phyloP scores from a whole-genome alignment of 805 yeast genomes.

The Yarrowia sp. region DNA sequence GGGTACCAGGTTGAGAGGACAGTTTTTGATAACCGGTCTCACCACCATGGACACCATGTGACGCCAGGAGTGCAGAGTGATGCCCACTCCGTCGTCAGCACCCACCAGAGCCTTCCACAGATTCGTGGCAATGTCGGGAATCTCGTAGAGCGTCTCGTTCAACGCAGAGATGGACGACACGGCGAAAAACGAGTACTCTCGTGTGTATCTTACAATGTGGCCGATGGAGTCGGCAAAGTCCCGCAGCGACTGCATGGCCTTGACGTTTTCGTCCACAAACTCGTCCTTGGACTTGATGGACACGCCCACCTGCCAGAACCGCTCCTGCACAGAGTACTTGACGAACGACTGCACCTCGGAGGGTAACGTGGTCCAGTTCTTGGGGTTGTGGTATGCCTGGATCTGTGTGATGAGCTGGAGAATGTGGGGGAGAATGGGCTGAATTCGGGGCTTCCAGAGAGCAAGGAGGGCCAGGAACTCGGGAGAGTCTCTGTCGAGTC shows the following conservation, averaged over 20 bases:
- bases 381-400: conserved; percentile 92
- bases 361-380: conserved; percentile 85
- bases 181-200: conserved; percentile 92
- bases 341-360: conserved; percentile 89
- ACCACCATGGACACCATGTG: conserved; percentile 90
- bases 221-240: conserved; percentile 99
- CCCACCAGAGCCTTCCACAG: conserved; percentile 88
- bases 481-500: conserved; percentile 71
- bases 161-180: conserved; percentile 85
- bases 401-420: conserved; percentile 83
- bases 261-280: conserved; percentile 88
- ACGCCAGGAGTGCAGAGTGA: conserved; percentile 94
- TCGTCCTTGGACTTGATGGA: conserved; percentile 91
- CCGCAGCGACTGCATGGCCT: conserved; percentile 87
- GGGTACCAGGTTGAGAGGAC: conserved; percentile 70
- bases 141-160: conserved; percentile 82
- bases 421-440: conserved; percentile 88
- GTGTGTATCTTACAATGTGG: conserved; percentile 88
- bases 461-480: conserved; percentile 68
- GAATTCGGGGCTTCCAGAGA: conserved; percentile 91
- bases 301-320: conserved; percentile 99
- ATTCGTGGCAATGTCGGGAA: conserved; percentile 73
- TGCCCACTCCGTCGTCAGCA: conserved; percentile 61
- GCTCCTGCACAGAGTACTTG: conserved; percentile 80
- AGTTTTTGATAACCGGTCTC: conserved; percentile 80